phyloP scores from a whole-genome alignment of 257 asterid genomes.

The Hygrophila difformis region DNA sequence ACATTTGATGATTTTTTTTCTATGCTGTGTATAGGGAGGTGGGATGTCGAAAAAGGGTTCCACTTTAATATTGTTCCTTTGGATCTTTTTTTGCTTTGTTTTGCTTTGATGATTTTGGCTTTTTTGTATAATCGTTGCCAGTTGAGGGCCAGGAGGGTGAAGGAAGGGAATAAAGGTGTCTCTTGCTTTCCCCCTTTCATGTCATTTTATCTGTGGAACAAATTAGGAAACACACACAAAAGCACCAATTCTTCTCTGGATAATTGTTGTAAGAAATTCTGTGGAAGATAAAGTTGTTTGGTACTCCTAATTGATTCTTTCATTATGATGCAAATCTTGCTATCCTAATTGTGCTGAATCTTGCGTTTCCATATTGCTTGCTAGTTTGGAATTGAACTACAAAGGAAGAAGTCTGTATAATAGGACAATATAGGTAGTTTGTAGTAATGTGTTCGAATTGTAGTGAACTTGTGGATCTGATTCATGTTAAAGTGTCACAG shows the following conservation, averaged over 20 bases:
- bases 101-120: too few species aligned
- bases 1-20: conserved; percentile 22
- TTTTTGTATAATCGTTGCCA: conserved; percentile 34
- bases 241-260: conserved; percentile 37
- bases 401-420: too few species aligned
- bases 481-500: too few species aligned
- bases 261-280: conserved; percentile 17
- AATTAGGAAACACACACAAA: conserved; percentile 26
- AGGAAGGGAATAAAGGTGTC: conserved; percentile 70
- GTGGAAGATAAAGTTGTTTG: conserved; percentile 16
- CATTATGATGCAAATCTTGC: too few species aligned
- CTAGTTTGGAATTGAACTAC: too few species aligned
- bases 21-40: conserved; percentile 76
- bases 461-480: too few species aligned
- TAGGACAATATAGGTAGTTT: too few species aligned
- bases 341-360: too few species aligned
- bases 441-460: too few species aligned
- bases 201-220: conserved; percentile 26
- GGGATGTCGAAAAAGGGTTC: conserved; percentile 15
- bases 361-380: too few species aligned
- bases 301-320: conserved; percentile 10
- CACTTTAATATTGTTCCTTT: conserved; percentile 16
- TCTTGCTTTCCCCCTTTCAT: conserved; percentile 54
- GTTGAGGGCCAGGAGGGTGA: conserved; percentile 34
- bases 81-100: conserved; percentile 26